A percentile compares a stretch with the other conserved stretches of the same genome.
phyloP scores from a whole-genome alignment of 805 yeast species.

The Wickerhamiella parazyma region DNA sequence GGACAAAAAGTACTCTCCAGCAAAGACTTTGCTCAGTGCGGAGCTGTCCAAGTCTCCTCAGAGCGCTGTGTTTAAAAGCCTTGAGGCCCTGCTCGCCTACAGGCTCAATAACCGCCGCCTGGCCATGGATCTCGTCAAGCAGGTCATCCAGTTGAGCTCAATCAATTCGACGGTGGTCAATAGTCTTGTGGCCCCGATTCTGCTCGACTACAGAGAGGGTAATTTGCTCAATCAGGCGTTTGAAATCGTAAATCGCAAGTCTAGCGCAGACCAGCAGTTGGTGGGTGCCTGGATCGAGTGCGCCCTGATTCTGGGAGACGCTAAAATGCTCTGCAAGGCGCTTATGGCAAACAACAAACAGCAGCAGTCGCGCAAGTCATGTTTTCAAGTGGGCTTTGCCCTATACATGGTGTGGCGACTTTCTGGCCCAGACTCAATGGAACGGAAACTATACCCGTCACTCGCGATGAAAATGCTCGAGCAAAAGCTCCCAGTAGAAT shows the following conservation, averaged over 20 bases:
- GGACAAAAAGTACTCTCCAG: slow-evolving; percentile 23
- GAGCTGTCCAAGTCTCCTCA: slow-evolving; percentile 45
- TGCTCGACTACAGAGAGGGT: slow-evolving; percentile 20
- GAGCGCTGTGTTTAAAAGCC: slow-evolving; percentile 33
- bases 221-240: slow-evolving; percentile 20
- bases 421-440: slow-evolving; percentile 31
- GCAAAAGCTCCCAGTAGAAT: slow-evolving; percentile 35
- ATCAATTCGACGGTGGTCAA: slow-evolving; percentile 9
- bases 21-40: slow-evolving; percentile 35
- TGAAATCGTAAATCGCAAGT: slow-evolving; percentile 15
- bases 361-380: slow-evolving; percentile 15
- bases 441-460: slow-evolving; percentile 39
- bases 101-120: slow-evolving; percentile 8
- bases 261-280: slow-evolving; percentile 15
- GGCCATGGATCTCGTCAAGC: slow-evolving; percentile 12
- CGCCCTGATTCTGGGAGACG: slow-evolving; percentile 14
- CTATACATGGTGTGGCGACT: slow-evolving; percentile 30
- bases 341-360: slow-evolving; percentile 18
- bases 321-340: slow-evolving; percentile 16
- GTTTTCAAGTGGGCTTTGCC: slow-evolving; percentile 29
- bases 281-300: slow-evolving; percentile 18
- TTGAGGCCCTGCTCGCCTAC: slow-evolving; percentile 14
- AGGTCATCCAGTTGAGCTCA: slow-evolving; percentile 11
- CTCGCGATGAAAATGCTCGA: slow-evolving; percentile 48
- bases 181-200: slow-evolving; percentile 27